Evolutionary conservation across 345 rosid genomes (phyloP).

Genomic region (Noccaea bulbosa): DNA sequence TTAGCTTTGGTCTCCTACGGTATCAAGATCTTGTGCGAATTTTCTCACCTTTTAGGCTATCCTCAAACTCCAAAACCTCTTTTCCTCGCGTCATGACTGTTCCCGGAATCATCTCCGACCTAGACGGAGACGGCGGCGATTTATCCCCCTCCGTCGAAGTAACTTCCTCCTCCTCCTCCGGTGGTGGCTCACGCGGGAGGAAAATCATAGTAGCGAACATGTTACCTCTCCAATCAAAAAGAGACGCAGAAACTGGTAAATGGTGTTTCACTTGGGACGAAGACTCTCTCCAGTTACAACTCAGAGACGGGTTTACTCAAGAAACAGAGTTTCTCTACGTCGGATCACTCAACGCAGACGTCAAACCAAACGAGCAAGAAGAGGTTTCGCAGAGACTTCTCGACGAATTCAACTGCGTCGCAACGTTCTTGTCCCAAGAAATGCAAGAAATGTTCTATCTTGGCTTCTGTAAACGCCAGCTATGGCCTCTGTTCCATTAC

Average conservation of each 20-base stretch:
- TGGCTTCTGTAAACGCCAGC: constrained; percentile 51
- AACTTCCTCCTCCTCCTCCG: constrained; percentile 22
- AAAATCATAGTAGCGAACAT: constrained; percentile 47
- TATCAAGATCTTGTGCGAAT: constrained; percentile 59
- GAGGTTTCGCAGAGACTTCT: constrained; percentile 45
- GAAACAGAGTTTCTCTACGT: constrained; percentile 47
- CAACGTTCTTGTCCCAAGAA: constrained; percentile 47
- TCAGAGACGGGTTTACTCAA: constrained; percentile 49
- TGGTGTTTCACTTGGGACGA: constrained; percentile 48
- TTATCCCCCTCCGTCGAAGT: constrained; percentile 17
- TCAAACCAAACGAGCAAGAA: constrained; percentile 44
- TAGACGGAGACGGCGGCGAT: constrained; percentile 43
- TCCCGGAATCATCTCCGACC: constrained; percentile 50
- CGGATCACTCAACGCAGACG: constrained; percentile 46
- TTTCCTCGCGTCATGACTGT: constrained; percentile 52
- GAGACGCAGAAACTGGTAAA: constrained; percentile 39
- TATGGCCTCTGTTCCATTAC: constrained; percentile 55
- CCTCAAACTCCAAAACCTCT: constrained; percentile 44
- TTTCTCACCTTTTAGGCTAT: constrained; percentile 48
- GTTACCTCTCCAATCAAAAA: constrained; percentile 46
- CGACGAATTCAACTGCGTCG: constrained; percentile 49
- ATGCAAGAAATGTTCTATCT: constrained; percentile 46
- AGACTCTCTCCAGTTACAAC: constrained; percentile 46
- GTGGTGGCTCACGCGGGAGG: constrained; percentile 29
- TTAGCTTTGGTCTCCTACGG: constrained; percentile 40